Evolutionary conservation across 108 stramenopile species (phyloP).

Genomic region (Cyclotella cryptica): DNA sequence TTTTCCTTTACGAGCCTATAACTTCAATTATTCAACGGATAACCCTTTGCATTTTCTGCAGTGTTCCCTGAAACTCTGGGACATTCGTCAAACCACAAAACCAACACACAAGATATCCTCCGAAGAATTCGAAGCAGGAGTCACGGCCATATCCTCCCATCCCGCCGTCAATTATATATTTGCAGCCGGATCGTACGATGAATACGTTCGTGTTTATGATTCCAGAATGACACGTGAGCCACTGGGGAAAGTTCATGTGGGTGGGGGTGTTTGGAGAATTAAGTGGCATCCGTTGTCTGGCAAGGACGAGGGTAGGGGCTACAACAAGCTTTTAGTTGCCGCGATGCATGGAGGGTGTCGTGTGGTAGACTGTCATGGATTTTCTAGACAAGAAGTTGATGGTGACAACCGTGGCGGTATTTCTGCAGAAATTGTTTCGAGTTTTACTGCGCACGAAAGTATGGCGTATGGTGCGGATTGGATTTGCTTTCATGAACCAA

Average conservation of each 20-base stretch:
- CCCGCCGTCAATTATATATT: constrained; percentile 58
- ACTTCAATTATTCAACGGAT: constrained; percentile 4
- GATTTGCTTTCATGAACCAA: constrained; percentile 46
- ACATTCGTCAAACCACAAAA: constrained; percentile 52
- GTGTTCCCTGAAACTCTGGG: constrained; percentile 72
- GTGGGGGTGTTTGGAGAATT: constrained; percentile 89
- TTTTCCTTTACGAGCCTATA: constrained; percentile 28
- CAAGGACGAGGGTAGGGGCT: constrained; percentile 14
- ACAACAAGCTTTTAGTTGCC: constrained; percentile 63
- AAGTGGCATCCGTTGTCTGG: constrained; percentile 81
- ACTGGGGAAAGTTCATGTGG: constrained; percentile 43
- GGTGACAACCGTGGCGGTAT: constrained; percentile 18
- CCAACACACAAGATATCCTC: constrained; percentile 45
- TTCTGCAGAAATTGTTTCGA: constrained; percentile 23
- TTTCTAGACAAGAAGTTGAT: constrained; percentile 5
- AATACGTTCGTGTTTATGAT: constrained; percentile 76
- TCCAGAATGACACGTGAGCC: constrained; percentile 50
- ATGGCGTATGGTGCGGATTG: constrained; percentile 93
- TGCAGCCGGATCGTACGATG: constrained; percentile 86
- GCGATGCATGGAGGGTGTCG: constrained; percentile 92
- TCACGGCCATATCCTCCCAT: constrained; percentile 80
- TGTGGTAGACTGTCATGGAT: constrained; percentile 52
- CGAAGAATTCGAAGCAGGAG: constrained; percentile 81
- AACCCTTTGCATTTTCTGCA: not conserved
- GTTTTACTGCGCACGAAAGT: constrained; percentile 78